Percentiles rank a stretch among this genome's conserved stretches.
phyloP scores from a whole-genome alignment of 2,329 filamentous ascomycete genomes.

The Calycina marina region DNA sequence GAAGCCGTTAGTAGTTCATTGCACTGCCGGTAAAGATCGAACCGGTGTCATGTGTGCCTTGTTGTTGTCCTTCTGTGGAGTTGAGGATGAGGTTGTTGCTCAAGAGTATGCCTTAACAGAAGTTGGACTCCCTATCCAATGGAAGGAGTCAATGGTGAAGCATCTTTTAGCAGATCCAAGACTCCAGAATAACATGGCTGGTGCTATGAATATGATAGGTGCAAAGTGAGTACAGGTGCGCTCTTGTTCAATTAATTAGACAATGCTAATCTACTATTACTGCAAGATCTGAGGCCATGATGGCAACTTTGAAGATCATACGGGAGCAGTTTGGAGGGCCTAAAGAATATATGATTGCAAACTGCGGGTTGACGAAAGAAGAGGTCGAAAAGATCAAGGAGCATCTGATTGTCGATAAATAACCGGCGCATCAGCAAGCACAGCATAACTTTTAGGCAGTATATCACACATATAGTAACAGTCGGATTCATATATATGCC shows the following conservation, averaged over 20 bases:
- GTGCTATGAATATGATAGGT: constrained; percentile 29
- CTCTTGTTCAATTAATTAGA: not conserved
- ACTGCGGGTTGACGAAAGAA: constrained; percentile 40
- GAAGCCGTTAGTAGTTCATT: constrained; percentile 50
- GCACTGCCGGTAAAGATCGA: constrained; percentile 64
- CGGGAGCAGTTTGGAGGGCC: constrained; percentile 44
- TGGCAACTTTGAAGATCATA: constrained; percentile 36
- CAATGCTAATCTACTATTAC: constrained; percentile 2
- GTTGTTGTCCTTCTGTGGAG: constrained; percentile 47
- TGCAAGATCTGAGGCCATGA: constrained; percentile 33
- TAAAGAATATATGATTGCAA: constrained; percentile 44
- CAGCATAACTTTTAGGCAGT: constrained; percentile 4
- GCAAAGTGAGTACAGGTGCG: constrained; percentile 24
- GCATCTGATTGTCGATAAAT: constrained; percentile 29
- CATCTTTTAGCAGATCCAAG: constrained; percentile 35
- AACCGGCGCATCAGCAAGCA: constrained; percentile 8
- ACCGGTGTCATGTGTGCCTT: constrained; percentile 58
- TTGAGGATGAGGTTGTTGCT: constrained; percentile 42
- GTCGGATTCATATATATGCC: too few species aligned
- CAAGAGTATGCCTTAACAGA: constrained; percentile 57
- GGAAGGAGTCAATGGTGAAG: constrained; percentile 35
- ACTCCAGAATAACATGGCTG: constrained; percentile 25
- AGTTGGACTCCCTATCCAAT: constrained; percentile 35
- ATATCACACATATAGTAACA: too few species aligned
- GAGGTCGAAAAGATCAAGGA: constrained; percentile 37